Evolutionary conservation across 2,329 filamentous ascomycete species (phyloP).

Genomic region (Botrytis squamosa): DNA sequence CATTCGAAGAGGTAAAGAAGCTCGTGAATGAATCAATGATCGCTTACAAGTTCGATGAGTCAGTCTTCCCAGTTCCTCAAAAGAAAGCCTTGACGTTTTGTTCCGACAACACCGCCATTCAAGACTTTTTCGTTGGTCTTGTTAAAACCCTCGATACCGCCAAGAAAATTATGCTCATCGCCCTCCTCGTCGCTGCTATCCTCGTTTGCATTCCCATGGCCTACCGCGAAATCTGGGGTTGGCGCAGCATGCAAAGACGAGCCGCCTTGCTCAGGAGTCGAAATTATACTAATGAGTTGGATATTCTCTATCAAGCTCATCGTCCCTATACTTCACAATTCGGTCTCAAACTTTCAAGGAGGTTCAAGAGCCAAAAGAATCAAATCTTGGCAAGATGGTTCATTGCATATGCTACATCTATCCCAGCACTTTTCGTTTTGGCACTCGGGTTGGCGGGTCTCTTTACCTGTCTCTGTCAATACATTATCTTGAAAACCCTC

Average conservation of each 20-base stretch:
- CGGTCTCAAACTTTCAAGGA: slow-evolving; percentile 68
- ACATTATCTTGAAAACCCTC: slow-evolving; percentile 60
- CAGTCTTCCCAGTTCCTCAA: slow-evolving; percentile 75
- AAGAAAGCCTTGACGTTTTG: slow-evolving; percentile 87
- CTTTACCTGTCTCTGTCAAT: slow-evolving; percentile 66
- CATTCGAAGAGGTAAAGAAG: slow-evolving; percentile 77
- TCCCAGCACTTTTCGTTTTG: slow-evolving; percentile 67
- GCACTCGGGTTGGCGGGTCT: slow-evolving; percentile 66
- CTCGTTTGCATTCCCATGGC: slow-evolving; percentile 76
- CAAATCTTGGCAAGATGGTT: slow-evolving; percentile 66
- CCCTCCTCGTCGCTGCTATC: slow-evolving; percentile 69
- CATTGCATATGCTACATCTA: slow-evolving; percentile 66
- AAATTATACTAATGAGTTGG: slow-evolving; percentile 70
- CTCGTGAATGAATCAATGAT: slow-evolving; percentile 70
- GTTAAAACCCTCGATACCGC: slow-evolving; percentile 65
- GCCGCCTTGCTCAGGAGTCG: slow-evolving; percentile 63
- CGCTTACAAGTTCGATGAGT: slow-evolving; percentile 74
- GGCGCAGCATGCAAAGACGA: slow-evolving; percentile 68
- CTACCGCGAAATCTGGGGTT: slow-evolving; percentile 75
- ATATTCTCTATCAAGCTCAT: slow-evolving; percentile 84
- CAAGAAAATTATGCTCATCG: slow-evolving; percentile 72
- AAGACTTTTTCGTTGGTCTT: slow-evolving; percentile 77
- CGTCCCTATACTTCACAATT: slow-evolving; percentile 71
- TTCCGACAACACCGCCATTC: slow-evolving; percentile 77
- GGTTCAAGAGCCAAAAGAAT: slow-evolving; percentile 58